Conservation (phyloP, 2,329 filamentous ascomycete genomes). For the Exophiala mesophila region DNA sequence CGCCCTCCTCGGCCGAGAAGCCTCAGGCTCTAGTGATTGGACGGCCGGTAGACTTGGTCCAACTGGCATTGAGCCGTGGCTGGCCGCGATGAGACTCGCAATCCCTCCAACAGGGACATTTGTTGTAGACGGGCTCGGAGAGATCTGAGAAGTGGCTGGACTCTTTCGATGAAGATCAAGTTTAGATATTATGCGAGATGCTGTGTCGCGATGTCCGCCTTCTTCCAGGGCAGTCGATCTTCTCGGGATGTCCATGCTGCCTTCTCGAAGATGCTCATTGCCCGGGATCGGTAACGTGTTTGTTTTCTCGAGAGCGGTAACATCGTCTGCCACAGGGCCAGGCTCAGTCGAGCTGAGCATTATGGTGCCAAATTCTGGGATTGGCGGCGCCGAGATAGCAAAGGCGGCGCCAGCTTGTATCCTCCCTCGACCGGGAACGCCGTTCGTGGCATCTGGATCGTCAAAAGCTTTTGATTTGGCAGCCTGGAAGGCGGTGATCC, state of each 20-base stretch:
- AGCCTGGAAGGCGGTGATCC: constrained; percentile 88
- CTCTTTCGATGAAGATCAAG: constrained; percentile 82
- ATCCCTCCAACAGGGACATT: constrained; percentile 57
- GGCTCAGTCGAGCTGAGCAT: constrained; percentile 60
- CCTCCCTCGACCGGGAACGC: constrained; percentile 46
- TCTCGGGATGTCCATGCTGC: constrained; percentile 67
- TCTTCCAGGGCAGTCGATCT: constrained; percentile 57
- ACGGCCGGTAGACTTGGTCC: constrained; percentile 44
- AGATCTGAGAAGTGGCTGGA: constrained; percentile 48
- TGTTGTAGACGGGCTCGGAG: constrained; percentile 37
- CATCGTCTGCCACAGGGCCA: constrained; percentile 43
- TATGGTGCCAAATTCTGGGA: constrained; percentile 86
- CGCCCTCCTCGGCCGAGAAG: constrained; percentile 32
- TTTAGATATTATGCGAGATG: constrained; percentile 85
- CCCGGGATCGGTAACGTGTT: constrained; percentile 63
- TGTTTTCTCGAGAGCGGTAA: constrained; percentile 54
- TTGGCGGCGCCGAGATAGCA: constrained; percentile 80
- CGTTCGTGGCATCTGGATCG: constrained; percentile 54
- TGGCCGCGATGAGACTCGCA: constrained; percentile 78
- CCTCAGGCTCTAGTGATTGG: constrained; percentile 30
- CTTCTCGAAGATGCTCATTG: constrained; percentile 55
- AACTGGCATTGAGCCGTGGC: constrained; percentile 70
- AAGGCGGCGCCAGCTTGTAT: constrained; percentile 65
- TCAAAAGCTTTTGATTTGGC: constrained; percentile 91
- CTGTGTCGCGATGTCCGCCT: constrained; percentile 73